phyloP scores from a whole-genome alignment of 352 stramenopile genomes.

The Phytophthora sp. region DNA sequence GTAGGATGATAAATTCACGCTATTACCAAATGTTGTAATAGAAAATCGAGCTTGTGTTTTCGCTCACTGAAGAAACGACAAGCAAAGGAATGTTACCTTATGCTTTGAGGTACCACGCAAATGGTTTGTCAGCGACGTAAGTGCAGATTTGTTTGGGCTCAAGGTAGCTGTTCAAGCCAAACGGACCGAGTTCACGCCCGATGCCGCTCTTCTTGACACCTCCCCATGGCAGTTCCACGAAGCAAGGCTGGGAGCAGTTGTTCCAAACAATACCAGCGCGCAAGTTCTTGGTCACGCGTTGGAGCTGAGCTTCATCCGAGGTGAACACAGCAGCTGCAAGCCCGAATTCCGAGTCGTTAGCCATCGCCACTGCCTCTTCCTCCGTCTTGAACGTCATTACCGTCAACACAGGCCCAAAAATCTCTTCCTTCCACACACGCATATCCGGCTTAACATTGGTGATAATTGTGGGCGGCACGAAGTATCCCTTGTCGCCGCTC shows the following conservation, averaged over 20 bases:
- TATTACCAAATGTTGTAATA: slow-evolving; percentile 14
- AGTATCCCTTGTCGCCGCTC: slow-evolving; percentile 55
- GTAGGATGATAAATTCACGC: not conserved
- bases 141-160: slow-evolving; percentile 77
- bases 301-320: slow-evolving; percentile 48
- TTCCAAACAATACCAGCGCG: slow-evolving; percentile 35
- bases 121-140: slow-evolving; percentile 72
- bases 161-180: slow-evolving; percentile 67
- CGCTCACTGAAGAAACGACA: not conserved
- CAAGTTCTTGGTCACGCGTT: slow-evolving; percentile 59
- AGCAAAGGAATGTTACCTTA: slow-evolving; percentile 2
- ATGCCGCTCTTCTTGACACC: slow-evolving; percentile 87
- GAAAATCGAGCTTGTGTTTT: not conserved
- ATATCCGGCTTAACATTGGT: slow-evolving; percentile 64
- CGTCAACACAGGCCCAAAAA: slow-evolving; percentile 90
- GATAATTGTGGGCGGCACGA: slow-evolving; percentile 79
- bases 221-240: slow-evolving; percentile 76
- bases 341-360: slow-evolving; percentile 63
- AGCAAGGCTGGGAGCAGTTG: slow-evolving; percentile 32
- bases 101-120: slow-evolving; percentile 60
- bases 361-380: slow-evolving; percentile 67
- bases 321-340: slow-evolving; percentile 81
- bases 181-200: slow-evolving; percentile 71
- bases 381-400: slow-evolving; percentile 89
- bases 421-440: slow-evolving; percentile 87